These are phyloP conservation scores for Aegilops sharonensis DNA, from an alignment of 176 grass and related monocot genomes.

Conservation along the genomic window DNA sequence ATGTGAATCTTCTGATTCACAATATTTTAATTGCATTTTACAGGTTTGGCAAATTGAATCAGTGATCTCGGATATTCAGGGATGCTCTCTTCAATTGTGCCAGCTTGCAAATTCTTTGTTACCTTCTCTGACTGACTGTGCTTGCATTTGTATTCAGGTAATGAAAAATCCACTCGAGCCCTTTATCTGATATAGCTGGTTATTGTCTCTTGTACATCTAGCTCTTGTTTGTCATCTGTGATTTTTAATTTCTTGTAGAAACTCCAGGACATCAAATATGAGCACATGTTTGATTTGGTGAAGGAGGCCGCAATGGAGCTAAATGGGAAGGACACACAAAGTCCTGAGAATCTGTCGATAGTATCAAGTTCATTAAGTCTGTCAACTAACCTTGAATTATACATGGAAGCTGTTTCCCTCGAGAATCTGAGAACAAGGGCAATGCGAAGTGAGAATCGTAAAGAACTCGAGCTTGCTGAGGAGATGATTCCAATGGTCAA, in stretches of 20 bases:
- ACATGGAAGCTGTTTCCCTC: slow-evolving; percentile 86
- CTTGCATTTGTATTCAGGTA: too few species aligned
- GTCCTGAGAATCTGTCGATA: slow-evolving; percentile 51
- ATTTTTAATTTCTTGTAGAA: slow-evolving; percentile 44
- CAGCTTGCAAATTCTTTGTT: too few species aligned
- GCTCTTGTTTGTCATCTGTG: slow-evolving; percentile 8
- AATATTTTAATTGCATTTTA: too few species aligned
- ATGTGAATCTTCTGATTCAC: too few species aligned
- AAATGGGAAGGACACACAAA: slow-evolving; percentile 20
- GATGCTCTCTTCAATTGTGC: too few species aligned
- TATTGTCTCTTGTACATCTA: not conserved
- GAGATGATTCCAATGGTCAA: slow-evolving; percentile 60
- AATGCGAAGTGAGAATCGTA: slow-evolving; percentile 47
- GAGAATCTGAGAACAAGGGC: slow-evolving; percentile 71
- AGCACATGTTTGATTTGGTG: slow-evolving; percentile 53
- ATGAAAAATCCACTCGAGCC: too few species aligned
- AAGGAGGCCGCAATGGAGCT: slow-evolving; percentile 55
- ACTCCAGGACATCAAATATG: slow-evolving; percentile 59
- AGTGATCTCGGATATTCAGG: too few species aligned
- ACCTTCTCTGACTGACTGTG: too few species aligned
- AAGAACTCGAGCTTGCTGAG: slow-evolving; percentile 58
- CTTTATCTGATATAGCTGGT: not conserved
- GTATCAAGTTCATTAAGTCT: slow-evolving; percentile 63
- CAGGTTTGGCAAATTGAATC: too few species aligned
- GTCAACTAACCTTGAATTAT: slow-evolving; percentile 89